A percentile compares a stretch with the other conserved stretches of the same genome.
phyloP scores from a whole-genome alignment of 345 rosid genomes.

The Noccaea caerulescens region DNA sequence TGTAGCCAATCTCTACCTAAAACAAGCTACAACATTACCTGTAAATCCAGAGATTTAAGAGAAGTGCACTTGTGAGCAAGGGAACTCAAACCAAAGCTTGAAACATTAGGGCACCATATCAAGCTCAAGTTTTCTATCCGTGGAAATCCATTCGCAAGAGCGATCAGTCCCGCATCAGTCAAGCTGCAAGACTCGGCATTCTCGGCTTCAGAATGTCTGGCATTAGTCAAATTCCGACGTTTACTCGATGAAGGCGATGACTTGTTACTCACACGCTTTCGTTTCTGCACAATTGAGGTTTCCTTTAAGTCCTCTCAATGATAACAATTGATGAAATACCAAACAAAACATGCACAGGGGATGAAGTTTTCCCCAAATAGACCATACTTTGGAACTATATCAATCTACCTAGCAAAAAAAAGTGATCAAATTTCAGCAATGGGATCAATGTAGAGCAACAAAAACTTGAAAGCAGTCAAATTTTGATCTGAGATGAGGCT shows the following conservation, averaged over 20 bases:
- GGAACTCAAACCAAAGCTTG: slow-evolving; percentile 67
- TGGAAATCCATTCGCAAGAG: slow-evolving; percentile 69
- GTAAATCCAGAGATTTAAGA: slow-evolving; percentile 79
- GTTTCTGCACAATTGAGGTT: slow-evolving; percentile 51
- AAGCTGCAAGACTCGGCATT: slow-evolving; percentile 54
- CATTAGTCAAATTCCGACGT: slow-evolving; percentile 39
- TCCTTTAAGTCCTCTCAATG: neutral
- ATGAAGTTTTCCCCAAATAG: neutral
- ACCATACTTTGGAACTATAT: neutral
- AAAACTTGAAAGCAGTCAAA: neutral
- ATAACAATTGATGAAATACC: neutral
- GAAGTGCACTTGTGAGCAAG: slow-evolving; percentile 64
- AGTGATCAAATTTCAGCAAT: neutral
- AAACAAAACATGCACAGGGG: neutral
- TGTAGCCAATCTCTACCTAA: neutral
- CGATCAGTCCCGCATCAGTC: slow-evolving; percentile 72
- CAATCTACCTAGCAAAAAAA: neutral
- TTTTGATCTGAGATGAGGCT: neutral
- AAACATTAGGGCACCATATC: slow-evolving; percentile 80
- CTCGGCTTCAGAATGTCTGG: slow-evolving; percentile 43
- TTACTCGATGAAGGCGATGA: slow-evolving; percentile 42
- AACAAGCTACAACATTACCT: slow-evolving; percentile 48
- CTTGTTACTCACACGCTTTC: slow-evolving; percentile 46
- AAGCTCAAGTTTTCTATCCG: slow-evolving; percentile 75
- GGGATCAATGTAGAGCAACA: slow-evolving; percentile 1